Conservation (phyloP, 2,329 filamentous ascomycete species). For the Cladosporium phlei region DNA sequence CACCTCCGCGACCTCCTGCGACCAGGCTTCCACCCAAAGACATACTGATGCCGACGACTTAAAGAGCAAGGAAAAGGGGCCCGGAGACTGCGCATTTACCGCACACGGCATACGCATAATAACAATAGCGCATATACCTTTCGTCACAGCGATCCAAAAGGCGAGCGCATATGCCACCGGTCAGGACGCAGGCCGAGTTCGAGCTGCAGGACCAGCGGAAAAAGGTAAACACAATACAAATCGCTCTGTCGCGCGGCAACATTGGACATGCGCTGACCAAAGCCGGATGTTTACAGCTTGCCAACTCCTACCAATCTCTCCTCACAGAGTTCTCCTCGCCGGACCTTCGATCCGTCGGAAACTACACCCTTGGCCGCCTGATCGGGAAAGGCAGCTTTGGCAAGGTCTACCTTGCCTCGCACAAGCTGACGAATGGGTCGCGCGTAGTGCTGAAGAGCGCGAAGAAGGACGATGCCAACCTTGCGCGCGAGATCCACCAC, state of each 20-base stretch:
- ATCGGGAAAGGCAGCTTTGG: conserved; percentile 98
- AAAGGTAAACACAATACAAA: conserved; percentile 33
- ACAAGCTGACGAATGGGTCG: conserved; percentile 97
- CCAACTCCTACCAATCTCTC: conserved; percentile 92
- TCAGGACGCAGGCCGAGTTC: conserved; percentile 31
- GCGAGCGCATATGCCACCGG: conserved; percentile 29
- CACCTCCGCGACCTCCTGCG: no score
- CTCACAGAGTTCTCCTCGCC: conserved; percentile 93
- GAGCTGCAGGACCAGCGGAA: conserved; percentile 32
- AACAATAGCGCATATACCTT: no score
- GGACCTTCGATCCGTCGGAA: conserved; percentile 87
- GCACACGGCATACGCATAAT: conserved; percentile 3
- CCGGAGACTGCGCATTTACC: conserved; percentile 2
- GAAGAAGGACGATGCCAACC: conserved; percentile 90
- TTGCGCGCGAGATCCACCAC: conserved; percentile 96
- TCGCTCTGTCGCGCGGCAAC: no score
- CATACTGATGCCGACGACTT: conserved; percentile 9
- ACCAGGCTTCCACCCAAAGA: conserved; percentile 3
- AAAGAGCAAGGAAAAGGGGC: conserved; percentile 3
- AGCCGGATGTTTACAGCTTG: no score
- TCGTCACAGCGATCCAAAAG: not conserved
- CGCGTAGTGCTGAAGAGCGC: conserved; percentile 99
- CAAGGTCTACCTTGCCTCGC: conserved; percentile 91
- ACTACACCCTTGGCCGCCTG: conserved; percentile 84
- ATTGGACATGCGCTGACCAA: no score